Evolutionary conservation across 2,329 filamentous ascomycete genomes (phyloP), one percentile per base, ranked within the genome.

Genomic region (Arachnomyces sp.): DNA sequence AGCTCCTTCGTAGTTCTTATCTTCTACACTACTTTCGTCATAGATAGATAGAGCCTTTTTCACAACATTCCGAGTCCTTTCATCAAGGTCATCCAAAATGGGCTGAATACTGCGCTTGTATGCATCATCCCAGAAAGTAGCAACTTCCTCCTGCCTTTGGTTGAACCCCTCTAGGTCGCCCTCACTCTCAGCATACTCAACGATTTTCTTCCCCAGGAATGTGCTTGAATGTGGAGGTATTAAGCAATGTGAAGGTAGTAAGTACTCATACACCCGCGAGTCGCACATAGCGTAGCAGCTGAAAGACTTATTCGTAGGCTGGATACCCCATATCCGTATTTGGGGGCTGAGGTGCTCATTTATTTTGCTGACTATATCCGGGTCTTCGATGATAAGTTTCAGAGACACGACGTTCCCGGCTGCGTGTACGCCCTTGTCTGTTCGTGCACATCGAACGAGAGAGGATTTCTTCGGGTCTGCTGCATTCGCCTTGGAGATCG

Each of bases 381-480:
- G 74, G 43, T 96, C 90, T 63, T 96, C 90, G 35, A 95, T 82
- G 53, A 98, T 96, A 52, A 98, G 72, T 68, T 98, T 98, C 54
- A 96, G 64, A 25, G 87, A 94, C 46, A 96, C 86, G 55, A 96
- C 82, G 57, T 96, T 96, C 38, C 90, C 92, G 1, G 90, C 90
- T 1, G 90, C 90, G 61, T 96, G 90, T 2, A 96, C 90, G 40
- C 92, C 92, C 70, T 96, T 98, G 67, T 98, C 92, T 0, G 92
- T 98, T 48, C 92, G 77, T 3, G 92, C 92, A 63, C 92, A 98
- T 49, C 92, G 82, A 39, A 94, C 85, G 34, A 98, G 76, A 38
- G 87, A 89, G 2, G 88, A 94, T 65, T 98, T 98, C 64, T 93
- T 94, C 3, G 90, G 92, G 58, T 98, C 92, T 53, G 94, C 81